Conservation (phyloP, 106 monocot species). For the Hemerocallis citrina region DNA sequence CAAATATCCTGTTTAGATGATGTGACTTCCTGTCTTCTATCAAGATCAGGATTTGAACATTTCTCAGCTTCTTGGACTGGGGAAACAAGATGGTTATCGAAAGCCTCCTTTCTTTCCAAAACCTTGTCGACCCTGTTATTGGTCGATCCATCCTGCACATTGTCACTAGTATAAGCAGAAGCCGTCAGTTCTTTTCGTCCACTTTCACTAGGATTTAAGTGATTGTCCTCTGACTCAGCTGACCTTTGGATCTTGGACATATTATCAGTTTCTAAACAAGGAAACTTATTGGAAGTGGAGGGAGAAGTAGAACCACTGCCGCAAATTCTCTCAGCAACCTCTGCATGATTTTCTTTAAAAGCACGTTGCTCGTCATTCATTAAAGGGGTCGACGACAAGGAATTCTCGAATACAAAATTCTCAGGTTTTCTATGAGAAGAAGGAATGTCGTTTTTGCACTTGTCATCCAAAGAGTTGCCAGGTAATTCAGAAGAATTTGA, state of each 20-base stretch:
- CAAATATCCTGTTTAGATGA: slow-evolving; percentile 16
- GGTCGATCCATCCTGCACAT: slow-evolving; percentile 8
- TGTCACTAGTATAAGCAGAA: neutral
- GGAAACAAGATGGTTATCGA: slow-evolving; percentile 7
- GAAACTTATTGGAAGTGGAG: slow-evolving; percentile 3
- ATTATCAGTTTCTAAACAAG: slow-evolving; percentile 12
- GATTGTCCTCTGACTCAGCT: neutral
- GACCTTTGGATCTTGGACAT: slow-evolving; percentile 9
- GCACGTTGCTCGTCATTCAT: slow-evolving; percentile 9
- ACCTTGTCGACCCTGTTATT: slow-evolving; percentile 8
- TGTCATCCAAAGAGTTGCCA: slow-evolving; percentile 9
- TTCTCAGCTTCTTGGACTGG: slow-evolving; percentile 14
- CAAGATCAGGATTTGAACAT: slow-evolving; percentile 12
- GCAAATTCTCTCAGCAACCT: slow-evolving; percentile 5
- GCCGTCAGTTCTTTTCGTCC: slow-evolving; percentile 21
- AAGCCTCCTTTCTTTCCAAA: slow-evolving; percentile 4
- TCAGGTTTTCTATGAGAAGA: slow-evolving; percentile 9
- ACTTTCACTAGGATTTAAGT: slow-evolving; percentile 5
- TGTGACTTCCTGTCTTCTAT: slow-evolving; percentile 18
- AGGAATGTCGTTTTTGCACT: neutral
- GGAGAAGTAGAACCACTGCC: neutral
- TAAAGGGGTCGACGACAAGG: neutral
- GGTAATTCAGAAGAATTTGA: slow-evolving; percentile 5
- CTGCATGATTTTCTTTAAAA: slow-evolving; percentile 4
- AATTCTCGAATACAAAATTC: slow-evolving; percentile 10